Evolutionary conservation across 257 asterid species (phyloP).

Genomic region (Solanum okadae): DNA sequence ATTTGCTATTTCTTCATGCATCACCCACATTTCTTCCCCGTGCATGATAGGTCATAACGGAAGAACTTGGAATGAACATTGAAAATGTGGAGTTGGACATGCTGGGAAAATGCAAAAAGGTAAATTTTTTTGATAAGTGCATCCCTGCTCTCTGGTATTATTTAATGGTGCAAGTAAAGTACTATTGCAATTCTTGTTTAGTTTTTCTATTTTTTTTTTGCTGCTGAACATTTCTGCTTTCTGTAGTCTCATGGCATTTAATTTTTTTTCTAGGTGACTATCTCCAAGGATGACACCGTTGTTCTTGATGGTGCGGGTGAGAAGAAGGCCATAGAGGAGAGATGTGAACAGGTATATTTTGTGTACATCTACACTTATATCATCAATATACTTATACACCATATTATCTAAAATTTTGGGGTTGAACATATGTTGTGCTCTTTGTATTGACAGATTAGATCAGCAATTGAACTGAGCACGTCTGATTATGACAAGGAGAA

Average conservation of each 20-base stretch:
- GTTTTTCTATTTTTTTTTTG: neutral
- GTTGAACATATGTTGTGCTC: neutral
- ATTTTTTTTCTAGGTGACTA: constrained; percentile 20
- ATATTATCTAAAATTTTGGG: neutral
- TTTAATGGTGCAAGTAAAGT: neutral
- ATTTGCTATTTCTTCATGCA: neutral
- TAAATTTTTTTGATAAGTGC: neutral
- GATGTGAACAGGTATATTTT: constrained; percentile 44
- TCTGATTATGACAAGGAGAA: constrained; percentile 61
- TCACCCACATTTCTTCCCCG: neutral
- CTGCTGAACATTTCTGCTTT: neutral
- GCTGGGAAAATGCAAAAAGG: constrained; percentile 54
- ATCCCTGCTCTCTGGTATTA: neutral
- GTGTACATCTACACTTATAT: neutral
- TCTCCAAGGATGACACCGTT: constrained; percentile 44
- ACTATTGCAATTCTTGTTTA: neutral
- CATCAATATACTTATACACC: neutral
- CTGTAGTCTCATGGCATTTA: neutral
- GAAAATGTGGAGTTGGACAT: constrained; percentile 31
- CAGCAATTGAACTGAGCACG: constrained; percentile 40
- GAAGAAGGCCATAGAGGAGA: constrained; percentile 36
- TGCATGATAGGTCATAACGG: constrained; percentile 29
- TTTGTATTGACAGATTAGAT: constrained; percentile 31
- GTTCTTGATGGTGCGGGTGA: constrained; percentile 50
- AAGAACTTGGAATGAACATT: constrained; percentile 41